These are phyloP conservation scores for Graphilbum ipis-grandicollis DNA, from an alignment of 2,329 filamentous ascomycete species.

Conservation along the genomic window DNA sequence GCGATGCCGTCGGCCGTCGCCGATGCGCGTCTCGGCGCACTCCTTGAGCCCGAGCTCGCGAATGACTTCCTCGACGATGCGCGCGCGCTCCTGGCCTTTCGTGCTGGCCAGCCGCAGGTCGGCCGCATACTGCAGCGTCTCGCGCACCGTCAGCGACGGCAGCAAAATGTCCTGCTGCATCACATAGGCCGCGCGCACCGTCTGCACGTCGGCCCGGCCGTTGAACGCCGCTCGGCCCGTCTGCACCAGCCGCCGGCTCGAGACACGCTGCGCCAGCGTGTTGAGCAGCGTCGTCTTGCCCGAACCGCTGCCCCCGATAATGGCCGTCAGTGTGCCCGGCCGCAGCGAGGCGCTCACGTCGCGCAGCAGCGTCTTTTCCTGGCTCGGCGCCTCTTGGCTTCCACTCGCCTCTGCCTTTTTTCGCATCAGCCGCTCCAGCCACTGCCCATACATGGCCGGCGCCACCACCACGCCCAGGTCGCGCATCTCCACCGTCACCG, in stretches of 20 bases:
- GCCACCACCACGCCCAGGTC: not conserved
- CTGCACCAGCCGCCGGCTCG: conserved; percentile 69
- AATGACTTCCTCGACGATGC: conserved; percentile 60
- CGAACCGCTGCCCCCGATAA: conserved; percentile 82
- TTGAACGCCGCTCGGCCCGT: conserved; percentile 62
- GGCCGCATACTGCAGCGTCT: conserved; percentile 65
- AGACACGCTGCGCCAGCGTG: conserved; percentile 67
- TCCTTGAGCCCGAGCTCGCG: conserved; percentile 60
- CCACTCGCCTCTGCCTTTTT: too few relatives aligned
- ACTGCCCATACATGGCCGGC: not conserved
- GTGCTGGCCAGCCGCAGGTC: conserved; percentile 51
- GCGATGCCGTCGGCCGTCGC: conserved; percentile 44
- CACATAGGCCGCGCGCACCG: conserved; percentile 80
- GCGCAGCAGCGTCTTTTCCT: conserved; percentile 54
- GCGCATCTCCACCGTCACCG: not conserved
- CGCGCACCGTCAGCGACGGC: conserved; percentile 67
- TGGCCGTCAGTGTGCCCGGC: conserved; percentile 74
- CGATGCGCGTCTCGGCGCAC: conserved; percentile 58
- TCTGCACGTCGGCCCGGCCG: conserved; percentile 58
- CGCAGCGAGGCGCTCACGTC: conserved; percentile 87
- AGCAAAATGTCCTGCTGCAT: conserved; percentile 87
- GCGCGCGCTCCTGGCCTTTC: conserved; percentile 38
- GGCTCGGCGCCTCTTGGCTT: too few relatives aligned
- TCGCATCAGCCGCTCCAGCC: not conserved
- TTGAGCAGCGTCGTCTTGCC: conserved; percentile 85